These are phyloP conservation scores for Bipolaris gigantea DNA, from an alignment of 2,329 filamentous ascomycete genomes.

Conservation along the genomic window DNA sequence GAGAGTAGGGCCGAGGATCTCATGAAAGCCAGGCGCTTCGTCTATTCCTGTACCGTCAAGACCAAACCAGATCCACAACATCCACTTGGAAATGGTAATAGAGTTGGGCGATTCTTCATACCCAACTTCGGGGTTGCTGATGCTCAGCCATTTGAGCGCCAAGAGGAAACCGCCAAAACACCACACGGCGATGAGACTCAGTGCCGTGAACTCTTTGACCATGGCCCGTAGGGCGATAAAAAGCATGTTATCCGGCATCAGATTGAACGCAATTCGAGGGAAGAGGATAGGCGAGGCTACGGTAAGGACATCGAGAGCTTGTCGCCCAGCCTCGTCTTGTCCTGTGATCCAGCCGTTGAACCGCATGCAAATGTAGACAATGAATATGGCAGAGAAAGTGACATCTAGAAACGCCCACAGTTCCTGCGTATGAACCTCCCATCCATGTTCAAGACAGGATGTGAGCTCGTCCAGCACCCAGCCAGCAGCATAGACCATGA, in stretches of 20 bases:
- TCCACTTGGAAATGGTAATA: conserved; percentile 81
- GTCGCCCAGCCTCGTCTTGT: conserved; percentile 57
- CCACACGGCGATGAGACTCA: conserved; percentile 76
- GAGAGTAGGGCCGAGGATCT: conserved; percentile 73
- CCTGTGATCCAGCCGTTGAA: conserved; percentile 63
- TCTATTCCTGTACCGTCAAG: conserved; percentile 68
- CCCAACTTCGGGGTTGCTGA: conserved; percentile 38
- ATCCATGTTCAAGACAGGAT: conserved; percentile 73
- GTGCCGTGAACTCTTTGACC: conserved; percentile 81
- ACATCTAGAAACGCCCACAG: conserved; percentile 87
- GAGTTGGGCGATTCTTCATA: conserved; percentile 53
- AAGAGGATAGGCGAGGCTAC: conserved; percentile 77
- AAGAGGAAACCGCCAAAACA: conserved; percentile 82
- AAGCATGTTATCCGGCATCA: conserved; percentile 81
- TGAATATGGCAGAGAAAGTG: conserved; percentile 72
- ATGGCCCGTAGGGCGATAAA: conserved; percentile 80
- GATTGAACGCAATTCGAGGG: conserved; percentile 77
- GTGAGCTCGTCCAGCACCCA: conserved; percentile 80
- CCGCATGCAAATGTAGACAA: conserved; percentile 68
- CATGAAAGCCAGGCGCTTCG: conserved; percentile 69
- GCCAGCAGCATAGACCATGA: conserved; percentile 73
- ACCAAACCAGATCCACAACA: conserved; percentile 92
- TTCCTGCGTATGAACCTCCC: conserved; percentile 85
- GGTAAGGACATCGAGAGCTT: conserved; percentile 76
- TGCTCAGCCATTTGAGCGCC: conserved; percentile 75